These are phyloP conservation scores for Diaporthe nobilis DNA, from an alignment of 2,329 filamentous ascomycete genomes.

Conservation along the genomic window DNA sequence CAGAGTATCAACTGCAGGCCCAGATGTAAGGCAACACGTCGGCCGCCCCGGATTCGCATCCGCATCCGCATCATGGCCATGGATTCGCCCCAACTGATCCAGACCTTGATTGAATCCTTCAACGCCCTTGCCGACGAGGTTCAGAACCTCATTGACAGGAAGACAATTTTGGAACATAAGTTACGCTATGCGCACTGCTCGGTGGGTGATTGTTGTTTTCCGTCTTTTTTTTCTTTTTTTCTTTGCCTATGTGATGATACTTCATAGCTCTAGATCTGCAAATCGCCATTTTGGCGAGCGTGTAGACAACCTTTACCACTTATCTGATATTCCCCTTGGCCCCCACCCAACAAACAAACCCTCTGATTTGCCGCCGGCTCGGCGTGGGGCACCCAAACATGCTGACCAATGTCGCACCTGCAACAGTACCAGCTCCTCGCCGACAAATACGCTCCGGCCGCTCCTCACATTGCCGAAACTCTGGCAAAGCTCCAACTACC, in stretches of 20 bases:
- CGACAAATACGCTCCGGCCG: slow-evolving; percentile 77
- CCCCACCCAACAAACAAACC: background rate
- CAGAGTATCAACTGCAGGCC: slow-evolving; percentile 6
- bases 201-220: slow-evolving; percentile 59
- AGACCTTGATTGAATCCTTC: slow-evolving; percentile 75
- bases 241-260: slow-evolving; percentile 57
- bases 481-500: slow-evolving; percentile 77
- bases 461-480: slow-evolving; percentile 76
- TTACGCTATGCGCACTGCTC: slow-evolving; percentile 76
- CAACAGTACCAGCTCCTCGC: slow-evolving; percentile 74
- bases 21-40: slow-evolving; percentile 36
- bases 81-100: slow-evolving; percentile 61
- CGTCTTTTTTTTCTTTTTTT: slow-evolving; percentile 1
- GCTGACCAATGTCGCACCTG: slow-evolving; percentile 33
- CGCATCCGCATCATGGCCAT: slow-evolving; percentile 50
- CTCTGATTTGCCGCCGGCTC: slow-evolving; percentile 34
- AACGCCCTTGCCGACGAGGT: slow-evolving; percentile 75
- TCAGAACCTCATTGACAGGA: slow-evolving; percentile 73
- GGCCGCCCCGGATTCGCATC: slow-evolving; percentile 28
- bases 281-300: slow-evolving; percentile 27
- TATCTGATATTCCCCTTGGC: slow-evolving; percentile 38
- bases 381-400: slow-evolving; percentile 15
- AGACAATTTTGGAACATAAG: slow-evolving; percentile 77
- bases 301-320: slow-evolving; percentile 44
- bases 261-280: slow-evolving; percentile 48